Conservation (phyloP, 257 asterid species). For the Fraxinus anomala region DNA sequence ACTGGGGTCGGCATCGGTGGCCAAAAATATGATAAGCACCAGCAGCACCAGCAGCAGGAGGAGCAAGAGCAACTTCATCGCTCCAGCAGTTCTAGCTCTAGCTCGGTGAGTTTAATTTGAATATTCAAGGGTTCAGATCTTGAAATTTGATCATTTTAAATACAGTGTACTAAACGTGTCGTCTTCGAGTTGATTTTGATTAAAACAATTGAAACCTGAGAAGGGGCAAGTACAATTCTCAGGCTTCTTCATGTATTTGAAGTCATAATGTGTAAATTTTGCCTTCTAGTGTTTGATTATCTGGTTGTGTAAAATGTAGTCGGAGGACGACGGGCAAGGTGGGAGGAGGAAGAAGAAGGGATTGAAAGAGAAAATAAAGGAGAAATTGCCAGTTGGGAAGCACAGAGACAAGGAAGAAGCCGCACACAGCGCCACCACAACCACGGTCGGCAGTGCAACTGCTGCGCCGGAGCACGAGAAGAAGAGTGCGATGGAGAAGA, state of each 20-base stretch:
- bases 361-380: slow-evolving; percentile 65
- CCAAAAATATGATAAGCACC: background rate
- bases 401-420: slow-evolving; percentile 34
- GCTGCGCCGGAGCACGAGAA: slow-evolving; percentile 58
- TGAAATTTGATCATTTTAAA: too few relatives aligned
- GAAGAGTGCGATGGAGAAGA: slow-evolving; percentile 74
- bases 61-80: slow-evolving; percentile 46
- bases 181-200: too few relatives aligned
- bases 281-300: too few relatives aligned
- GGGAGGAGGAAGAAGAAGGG: slow-evolving; percentile 76
- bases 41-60: slow-evolving; percentile 1
- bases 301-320: slow-evolving; percentile 27
- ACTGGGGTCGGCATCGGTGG: background rate
- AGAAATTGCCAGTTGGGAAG: slow-evolving; percentile 51
- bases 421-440: slow-evolving; percentile 17
- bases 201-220: too few relatives aligned
- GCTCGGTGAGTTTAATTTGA: slow-evolving; percentile 50
- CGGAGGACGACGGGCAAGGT: slow-evolving; percentile 78
- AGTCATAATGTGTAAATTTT: too few relatives aligned
- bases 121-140: too few relatives aligned
- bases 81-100: slow-evolving; percentile 65
- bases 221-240: too few relatives aligned
- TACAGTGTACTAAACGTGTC: too few relatives aligned
- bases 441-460: slow-evolving; percentile 30
- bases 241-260: too few relatives aligned